These are phyloP conservation scores for Arthrobotrys pseudoclavata DNA, from an alignment of 2,329 filamentous ascomycete genomes.

Conservation along the genomic window DNA sequence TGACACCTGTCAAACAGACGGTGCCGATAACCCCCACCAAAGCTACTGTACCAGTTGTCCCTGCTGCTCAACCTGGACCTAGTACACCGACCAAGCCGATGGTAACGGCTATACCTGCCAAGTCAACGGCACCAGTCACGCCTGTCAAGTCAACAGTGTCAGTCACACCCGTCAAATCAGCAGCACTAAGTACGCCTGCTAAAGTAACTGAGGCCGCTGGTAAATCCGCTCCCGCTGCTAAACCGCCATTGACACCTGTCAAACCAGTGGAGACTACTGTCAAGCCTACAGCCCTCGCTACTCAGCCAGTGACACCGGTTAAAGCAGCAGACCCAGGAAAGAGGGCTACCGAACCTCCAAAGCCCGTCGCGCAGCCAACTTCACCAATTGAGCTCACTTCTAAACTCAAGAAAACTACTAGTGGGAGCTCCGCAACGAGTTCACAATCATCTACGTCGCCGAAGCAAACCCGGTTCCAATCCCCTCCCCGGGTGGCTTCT, in stretches of 20 bases:
- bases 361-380: conserved; percentile 13
- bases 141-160: conserved; percentile 16
- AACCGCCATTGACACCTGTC: background rate
- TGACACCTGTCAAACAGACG: conserved; percentile 12
- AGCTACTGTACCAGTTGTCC: background rate
- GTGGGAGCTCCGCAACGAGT: conserved; percentile 23
- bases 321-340: conserved; percentile 22
- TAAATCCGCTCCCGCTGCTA: background rate
- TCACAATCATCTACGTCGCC: conserved; percentile 41
- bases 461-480: conserved; percentile 56
- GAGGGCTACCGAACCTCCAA: conserved; percentile 9
- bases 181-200: background rate
- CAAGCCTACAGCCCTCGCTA: background rate
- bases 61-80: background rate
- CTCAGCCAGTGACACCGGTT: background rate
- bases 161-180: conserved; percentile 10
- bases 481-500: conserved; percentile 30
- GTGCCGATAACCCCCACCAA: background rate
- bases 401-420: conserved; percentile 50
- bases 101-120: background rate
- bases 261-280: background rate
- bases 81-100: background rate
- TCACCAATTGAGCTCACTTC: conserved; percentile 53
- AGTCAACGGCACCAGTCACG: background rate
- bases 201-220: conserved; percentile 3